Conservation (phyloP, 2,329 filamentous ascomycete genomes). For the Ceratocystis lukuohia region DNA sequence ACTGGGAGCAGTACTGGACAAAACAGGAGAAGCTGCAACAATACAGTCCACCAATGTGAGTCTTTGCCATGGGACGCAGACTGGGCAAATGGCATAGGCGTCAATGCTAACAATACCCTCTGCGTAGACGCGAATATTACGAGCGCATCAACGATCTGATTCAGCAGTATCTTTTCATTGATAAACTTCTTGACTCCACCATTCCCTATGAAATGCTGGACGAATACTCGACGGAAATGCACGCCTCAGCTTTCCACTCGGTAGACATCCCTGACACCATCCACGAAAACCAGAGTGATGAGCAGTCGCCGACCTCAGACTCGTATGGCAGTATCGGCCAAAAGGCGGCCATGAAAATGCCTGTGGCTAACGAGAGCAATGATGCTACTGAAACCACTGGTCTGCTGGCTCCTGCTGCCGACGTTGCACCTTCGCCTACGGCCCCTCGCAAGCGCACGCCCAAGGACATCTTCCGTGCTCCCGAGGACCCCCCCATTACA, state of each 20-base stretch:
- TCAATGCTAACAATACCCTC: background rate
- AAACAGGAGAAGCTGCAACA: constrained; percentile 59
- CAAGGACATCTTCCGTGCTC: constrained; percentile 66
- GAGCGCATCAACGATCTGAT: constrained; percentile 79
- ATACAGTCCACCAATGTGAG: constrained; percentile 58
- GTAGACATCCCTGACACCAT: constrained; percentile 60
- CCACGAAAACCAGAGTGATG: constrained; percentile 35
- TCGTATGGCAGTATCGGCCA: constrained; percentile 26
- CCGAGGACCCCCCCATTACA: constrained; percentile 47
- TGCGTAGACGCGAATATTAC: constrained; percentile 62
- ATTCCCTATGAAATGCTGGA: constrained; percentile 85
- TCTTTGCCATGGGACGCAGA: background rate
- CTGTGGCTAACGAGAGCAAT: constrained; percentile 26
- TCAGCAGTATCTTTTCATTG: constrained; percentile 87
- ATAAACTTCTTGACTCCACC: constrained; percentile 76
- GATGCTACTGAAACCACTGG: constrained; percentile 10
- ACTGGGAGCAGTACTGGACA: constrained; percentile 69
- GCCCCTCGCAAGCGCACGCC: constrained; percentile 62
- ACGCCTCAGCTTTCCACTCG: constrained; percentile 39
- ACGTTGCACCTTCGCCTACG: constrained; percentile 22
- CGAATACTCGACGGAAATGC: constrained; percentile 59
- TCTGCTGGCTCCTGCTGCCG: constrained; percentile 24
- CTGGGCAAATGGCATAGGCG: background rate
- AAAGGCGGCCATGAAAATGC: constrained; percentile 17
- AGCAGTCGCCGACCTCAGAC: constrained; percentile 22